Conservation (phyloP, 192 early-diverging fungal genomes). For the Paraglomus brasilianum region DNA sequence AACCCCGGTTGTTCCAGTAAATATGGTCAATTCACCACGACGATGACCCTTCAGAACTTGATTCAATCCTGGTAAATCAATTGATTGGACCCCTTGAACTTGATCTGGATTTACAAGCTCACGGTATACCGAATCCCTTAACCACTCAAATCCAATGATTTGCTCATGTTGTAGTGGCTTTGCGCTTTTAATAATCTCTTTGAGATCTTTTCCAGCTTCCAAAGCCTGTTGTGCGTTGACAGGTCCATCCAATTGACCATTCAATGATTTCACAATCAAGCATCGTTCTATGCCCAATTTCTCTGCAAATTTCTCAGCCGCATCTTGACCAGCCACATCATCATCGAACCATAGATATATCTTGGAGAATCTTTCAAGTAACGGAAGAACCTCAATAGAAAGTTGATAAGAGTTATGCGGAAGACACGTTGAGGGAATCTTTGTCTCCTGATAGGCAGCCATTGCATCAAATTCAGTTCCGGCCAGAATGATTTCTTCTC, state of each 20-base stretch:
- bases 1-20: constrained; percentile 67
- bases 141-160: constrained; percentile 58
- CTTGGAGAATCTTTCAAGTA: constrained; percentile 61
- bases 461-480: constrained; percentile 66
- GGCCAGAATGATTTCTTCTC: constrained; percentile 53
- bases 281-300: constrained; percentile 67
- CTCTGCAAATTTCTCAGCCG: constrained; percentile 56
- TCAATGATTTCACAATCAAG: constrained; percentile 50
- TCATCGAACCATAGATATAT: constrained; percentile 72
- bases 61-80: constrained; percentile 62
- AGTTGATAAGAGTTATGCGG: constrained; percentile 57
- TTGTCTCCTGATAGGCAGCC: constrained; percentile 65
- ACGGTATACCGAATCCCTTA: constrained; percentile 62
- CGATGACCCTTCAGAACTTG: constrained; percentile 65
- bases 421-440: constrained; percentile 58
- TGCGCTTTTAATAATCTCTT: constrained; percentile 42
- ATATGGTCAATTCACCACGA: constrained; percentile 66
- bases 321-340: constrained; percentile 60
- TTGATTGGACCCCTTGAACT: constrained; percentile 60
- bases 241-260: constrained; percentile 46
- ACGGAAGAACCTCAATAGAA: constrained; percentile 54
- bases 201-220: constrained; percentile 40
- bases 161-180: constrained; percentile 61
- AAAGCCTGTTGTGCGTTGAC: constrained; percentile 56
- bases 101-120: constrained; percentile 66